These are phyloP conservation scores for Linaria vulgaris DNA, from an alignment of 257 asterid genomes.

Conservation along the genomic window DNA sequence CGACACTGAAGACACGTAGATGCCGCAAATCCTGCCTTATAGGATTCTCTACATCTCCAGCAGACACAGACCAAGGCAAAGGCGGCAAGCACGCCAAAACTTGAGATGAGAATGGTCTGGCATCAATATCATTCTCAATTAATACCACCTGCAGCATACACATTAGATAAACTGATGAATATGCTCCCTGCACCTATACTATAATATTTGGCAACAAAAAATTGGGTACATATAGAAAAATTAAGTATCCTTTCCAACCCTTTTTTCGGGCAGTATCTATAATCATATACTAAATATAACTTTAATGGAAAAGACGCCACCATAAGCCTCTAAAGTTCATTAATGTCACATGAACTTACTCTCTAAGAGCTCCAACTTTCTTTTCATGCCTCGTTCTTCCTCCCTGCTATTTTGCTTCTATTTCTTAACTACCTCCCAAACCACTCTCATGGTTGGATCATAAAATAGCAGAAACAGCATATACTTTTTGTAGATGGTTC, in stretches of 20 bases:
- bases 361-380: background rate
- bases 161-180: slow-evolving; percentile 19
- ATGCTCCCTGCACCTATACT: slow-evolving; percentile 3
- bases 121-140: slow-evolving; percentile 91
- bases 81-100: slow-evolving; percentile 98
- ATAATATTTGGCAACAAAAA: slow-evolving; percentile 17
- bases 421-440: background rate
- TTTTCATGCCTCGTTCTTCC: slow-evolving; percentile 1
- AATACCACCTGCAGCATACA: slow-evolving; percentile 69
- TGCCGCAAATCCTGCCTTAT: slow-evolving; percentile 85
- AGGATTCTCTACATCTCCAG: slow-evolving; percentile 76
- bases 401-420: background rate
- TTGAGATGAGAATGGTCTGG: slow-evolving; percentile 94
- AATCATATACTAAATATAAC: background rate
- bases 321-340: background rate
- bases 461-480: background rate
- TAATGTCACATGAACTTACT: background rate
- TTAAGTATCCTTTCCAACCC: background rate
- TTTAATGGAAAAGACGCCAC: background rate
- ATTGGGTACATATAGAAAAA: slow-evolving; percentile 17
- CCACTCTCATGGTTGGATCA: background rate
- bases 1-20: slow-evolving; percentile 91
- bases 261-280: background rate
- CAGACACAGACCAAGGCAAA: slow-evolving; percentile 86
- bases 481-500: no score